Evolutionary conservation across 129 eudicot genomes (phyloP).

Genomic region (Rutidosis leptorrhynchoides): DNA sequence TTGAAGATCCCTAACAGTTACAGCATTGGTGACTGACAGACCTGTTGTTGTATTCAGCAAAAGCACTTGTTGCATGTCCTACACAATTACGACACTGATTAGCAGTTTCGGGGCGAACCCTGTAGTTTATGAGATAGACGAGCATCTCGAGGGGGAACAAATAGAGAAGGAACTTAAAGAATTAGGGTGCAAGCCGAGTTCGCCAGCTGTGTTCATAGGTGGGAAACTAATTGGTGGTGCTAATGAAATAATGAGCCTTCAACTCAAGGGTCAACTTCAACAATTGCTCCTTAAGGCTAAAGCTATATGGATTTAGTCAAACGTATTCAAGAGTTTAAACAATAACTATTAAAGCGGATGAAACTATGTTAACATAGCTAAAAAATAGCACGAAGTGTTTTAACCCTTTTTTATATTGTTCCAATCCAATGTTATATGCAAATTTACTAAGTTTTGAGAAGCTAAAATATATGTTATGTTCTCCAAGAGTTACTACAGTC

Average conservation of each 20-base stretch:
- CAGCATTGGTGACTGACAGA: conserved; percentile 43
- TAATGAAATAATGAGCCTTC: conserved; percentile 74
- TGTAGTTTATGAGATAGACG: conserved; percentile 61
- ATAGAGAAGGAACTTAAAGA: conserved; percentile 50
- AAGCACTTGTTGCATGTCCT: conserved; percentile 60
- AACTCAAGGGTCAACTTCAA: conserved; percentile 58
- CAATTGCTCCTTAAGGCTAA: conserved; percentile 66
- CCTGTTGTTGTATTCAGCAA: conserved; percentile 69
- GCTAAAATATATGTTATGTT: conserved; percentile 13
- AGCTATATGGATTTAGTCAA: conserved; percentile 70
- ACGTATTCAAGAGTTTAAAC: conserved; percentile 10
- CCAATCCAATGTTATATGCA: conserved; percentile 7
- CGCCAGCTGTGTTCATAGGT: conserved; percentile 73
- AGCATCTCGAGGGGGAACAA: conserved; percentile 53
- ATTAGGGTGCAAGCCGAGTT: conserved; percentile 53
- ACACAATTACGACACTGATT: conserved; percentile 59
- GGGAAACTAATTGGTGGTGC: conserved; percentile 67
- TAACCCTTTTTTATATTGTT: conserved; percentile 9
- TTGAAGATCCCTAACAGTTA: too few species aligned
- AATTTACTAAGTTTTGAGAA: conserved; percentile 23
- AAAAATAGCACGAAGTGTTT: background rate
- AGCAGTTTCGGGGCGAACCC: conserved; percentile 67
- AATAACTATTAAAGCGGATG: background rate
- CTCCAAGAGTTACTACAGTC: conserved; percentile 4
- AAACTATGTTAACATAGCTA: conserved; percentile 14